Evolutionary conservation across 805 yeast species (phyloP).

Genomic region (Candida odintsovae): DNA sequence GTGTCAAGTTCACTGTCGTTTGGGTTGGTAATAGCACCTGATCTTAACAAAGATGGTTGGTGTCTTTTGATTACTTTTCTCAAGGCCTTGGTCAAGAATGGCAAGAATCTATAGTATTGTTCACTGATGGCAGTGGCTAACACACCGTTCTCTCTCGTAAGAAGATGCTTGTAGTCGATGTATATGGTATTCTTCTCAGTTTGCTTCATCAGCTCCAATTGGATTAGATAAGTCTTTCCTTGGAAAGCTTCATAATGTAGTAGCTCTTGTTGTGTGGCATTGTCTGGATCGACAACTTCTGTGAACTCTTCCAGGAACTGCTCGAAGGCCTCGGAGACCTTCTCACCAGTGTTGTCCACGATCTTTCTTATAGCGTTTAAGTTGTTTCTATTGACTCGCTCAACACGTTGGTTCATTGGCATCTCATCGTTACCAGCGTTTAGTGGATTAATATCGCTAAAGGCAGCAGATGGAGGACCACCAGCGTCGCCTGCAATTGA

Average conservation of each 20-base stretch:
- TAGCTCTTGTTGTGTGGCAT: conserved; percentile 24
- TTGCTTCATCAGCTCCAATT: conserved; percentile 72
- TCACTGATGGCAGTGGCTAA: conserved; percentile 84
- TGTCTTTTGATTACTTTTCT: conserved; percentile 64
- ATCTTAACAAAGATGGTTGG: conserved; percentile 65
- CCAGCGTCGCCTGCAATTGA: conserved; percentile 12
- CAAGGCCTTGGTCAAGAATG: conserved; percentile 73
- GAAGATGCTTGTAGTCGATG: conserved; percentile 77
- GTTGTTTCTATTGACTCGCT: conserved; percentile 45
- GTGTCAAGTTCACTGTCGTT: conserved; percentile 25
- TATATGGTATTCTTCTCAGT: conserved; percentile 74
- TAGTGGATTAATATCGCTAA: conserved; percentile 13
- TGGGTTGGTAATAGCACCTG: conserved; percentile 29
- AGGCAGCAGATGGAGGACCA: conserved; percentile 19
- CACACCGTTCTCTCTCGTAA: conserved; percentile 74
- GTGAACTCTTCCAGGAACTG: conserved; percentile 68
- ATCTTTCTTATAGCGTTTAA: conserved; percentile 77
- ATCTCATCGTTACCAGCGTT: conserved; percentile 7
- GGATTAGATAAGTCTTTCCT: conserved; percentile 67
- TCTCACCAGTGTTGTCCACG: conserved; percentile 87
- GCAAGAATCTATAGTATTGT: conserved; percentile 89
- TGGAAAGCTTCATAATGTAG: conserved; percentile 34
- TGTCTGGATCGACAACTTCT: conserved; percentile 28
- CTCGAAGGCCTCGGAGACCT: conserved; percentile 88
- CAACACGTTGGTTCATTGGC: conserved; percentile 13